Evolutionary conservation across 306 rosid species (phyloP), one percentile per base, ranked within the genome.

Genomic region (Prunus davidiana): DNA sequence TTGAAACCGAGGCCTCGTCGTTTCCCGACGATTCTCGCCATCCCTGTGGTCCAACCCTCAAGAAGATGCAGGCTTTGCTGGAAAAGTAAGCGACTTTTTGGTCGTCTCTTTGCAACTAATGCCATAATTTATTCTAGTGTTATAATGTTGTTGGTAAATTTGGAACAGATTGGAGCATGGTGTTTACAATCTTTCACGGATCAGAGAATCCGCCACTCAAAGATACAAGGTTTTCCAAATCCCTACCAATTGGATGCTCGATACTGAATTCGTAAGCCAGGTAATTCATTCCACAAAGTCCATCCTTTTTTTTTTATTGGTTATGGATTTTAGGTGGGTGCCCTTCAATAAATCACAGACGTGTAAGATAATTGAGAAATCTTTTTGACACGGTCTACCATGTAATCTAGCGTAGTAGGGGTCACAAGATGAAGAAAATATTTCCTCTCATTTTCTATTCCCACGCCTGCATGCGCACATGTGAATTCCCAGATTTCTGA

Each of bases 221-320:
- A 86, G 88, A 91, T 96, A 87, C 81, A 96, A 86, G 82, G 87
- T 71, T 54, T 92, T 86, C 82, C 87, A 86, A 68, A 96, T 96
- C 82, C 98, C 99, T 16, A 88, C 93, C 25, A 90, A 91, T 86
- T 96, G 99, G 99, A 89, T 96, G 98, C 97, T 91, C 50, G 99
- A 92, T 71, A 72, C 73, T 43, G 99, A 97, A 71, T 84, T 68
- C 65, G 94, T 79, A 6, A 91, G 82, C 82, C 97, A 96, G 99
- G 99, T 96, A 88, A 79, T 45, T 70, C 79, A 73, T 60, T 67
- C 27, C 69, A 74, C 61, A 47, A 12, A 14, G 16, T 32, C 62
- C 62, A 74, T 74, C 24, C 4, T 18, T 7, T 8, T 18, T 20
- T 43, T 65, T 7, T 46, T n/a, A 47, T 69, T 47, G 49, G 57